Percentiles rank a stretch among this genome's conserved stretches.
phyloP scores from a whole-genome alignment of 179 eudicot species.

The Camellia oleifera region DNA sequence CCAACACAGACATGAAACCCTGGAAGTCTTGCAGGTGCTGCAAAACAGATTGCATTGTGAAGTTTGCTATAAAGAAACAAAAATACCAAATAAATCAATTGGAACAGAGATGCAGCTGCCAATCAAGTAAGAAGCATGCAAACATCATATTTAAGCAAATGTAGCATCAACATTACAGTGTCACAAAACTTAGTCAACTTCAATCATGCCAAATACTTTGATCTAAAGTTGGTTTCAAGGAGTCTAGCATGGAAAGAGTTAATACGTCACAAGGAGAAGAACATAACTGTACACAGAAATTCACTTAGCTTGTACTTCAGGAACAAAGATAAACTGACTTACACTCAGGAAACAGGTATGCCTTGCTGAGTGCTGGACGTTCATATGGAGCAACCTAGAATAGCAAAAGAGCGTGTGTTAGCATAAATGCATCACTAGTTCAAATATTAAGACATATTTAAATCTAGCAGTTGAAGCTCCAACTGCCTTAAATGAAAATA shows the following conservation, averaged over 20 bases:
- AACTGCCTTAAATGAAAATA: not conserved
- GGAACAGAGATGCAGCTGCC: not conserved
- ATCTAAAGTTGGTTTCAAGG: not conserved
- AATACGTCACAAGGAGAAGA: not conserved
- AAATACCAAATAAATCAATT: not conserved
- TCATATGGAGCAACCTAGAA: conserved; percentile 98
- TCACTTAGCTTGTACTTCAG: not conserved
- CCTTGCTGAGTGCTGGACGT: conserved; percentile 99
- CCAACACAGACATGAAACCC: conserved; percentile 98
- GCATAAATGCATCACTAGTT: conserved; percentile 19
- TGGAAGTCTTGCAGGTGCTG: conserved; percentile 98
- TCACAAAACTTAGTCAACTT: not conserved
- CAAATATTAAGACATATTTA: not conserved
- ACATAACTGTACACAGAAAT: not conserved
- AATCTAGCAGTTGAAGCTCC: conserved; percentile 4
- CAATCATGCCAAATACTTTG: not conserved
- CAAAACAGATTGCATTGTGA: conserved; percentile 13
- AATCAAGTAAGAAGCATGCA: not conserved
- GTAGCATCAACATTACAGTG: not conserved
- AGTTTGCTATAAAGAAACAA: not conserved
- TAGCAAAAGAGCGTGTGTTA: not conserved
- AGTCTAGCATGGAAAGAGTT: not conserved
- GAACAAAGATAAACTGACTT: conserved; percentile 27
- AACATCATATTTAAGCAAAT: not conserved
- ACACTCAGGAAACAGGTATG: conserved; percentile 94